These are phyloP conservation scores for Lentinula raphanica DNA, from an alignment of 768 basidiomycete genomes.

Conservation along the genomic window DNA sequence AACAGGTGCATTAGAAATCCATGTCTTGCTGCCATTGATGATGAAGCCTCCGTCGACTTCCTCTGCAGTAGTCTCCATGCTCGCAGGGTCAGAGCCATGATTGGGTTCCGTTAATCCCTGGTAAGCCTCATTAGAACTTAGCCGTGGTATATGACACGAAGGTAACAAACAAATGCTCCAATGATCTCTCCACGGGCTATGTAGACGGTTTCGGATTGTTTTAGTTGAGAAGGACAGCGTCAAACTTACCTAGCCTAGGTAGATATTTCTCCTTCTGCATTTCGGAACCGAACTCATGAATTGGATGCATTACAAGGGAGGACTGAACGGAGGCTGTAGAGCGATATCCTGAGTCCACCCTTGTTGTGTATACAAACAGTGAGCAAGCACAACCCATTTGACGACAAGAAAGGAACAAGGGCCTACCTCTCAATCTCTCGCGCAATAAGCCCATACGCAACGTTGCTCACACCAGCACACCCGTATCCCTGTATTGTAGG, in stretches of 20 bases:
- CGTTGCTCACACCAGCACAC: constrained; percentile 87
- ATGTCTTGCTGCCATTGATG: constrained; percentile 90
- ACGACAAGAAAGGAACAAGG: background rate
- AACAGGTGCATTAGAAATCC: constrained; percentile 93
- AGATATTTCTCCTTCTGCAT: constrained; percentile 90
- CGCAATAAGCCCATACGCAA: constrained; percentile 91
- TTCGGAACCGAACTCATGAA: constrained; percentile 82
- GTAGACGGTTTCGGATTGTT: constrained; percentile 7
- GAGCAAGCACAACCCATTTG: background rate
- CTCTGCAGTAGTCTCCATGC: constrained; percentile 92
- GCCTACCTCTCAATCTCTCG: constrained; percentile 84
- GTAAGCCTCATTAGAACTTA: background rate
- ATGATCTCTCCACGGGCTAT: constrained; percentile 79
- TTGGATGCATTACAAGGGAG: constrained; percentile 94
- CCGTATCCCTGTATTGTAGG: constrained; percentile 92
- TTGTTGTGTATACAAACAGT: constrained; percentile 25
- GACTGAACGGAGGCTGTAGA: constrained; percentile 94
- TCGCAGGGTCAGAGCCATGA: constrained; percentile 94
- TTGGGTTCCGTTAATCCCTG: constrained; percentile 96
- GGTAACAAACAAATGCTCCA: constrained; percentile 82
- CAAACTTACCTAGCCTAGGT: constrained; percentile 63
- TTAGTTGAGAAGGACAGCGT: background rate
- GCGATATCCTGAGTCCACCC: constrained; percentile 95
- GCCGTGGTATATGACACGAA: background rate
- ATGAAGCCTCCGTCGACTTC: constrained; percentile 83